Evolutionary conservation across 805 yeast genomes (phyloP).

Genomic region (Candida qinlingensis): DNA sequence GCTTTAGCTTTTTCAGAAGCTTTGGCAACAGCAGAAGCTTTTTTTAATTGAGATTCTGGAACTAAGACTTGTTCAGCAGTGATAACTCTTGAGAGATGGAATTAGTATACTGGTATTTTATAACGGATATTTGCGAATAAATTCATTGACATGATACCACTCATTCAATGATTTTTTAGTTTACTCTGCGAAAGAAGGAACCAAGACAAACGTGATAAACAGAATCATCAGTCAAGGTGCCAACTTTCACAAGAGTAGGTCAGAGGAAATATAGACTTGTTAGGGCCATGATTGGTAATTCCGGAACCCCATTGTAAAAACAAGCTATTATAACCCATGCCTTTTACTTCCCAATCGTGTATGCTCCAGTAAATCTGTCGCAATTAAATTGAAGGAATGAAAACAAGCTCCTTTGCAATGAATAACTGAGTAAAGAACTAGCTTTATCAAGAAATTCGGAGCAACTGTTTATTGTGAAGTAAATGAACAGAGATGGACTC

Average conservation of each 20-base stretch:
- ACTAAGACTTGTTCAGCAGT: slow-evolving; percentile 37
- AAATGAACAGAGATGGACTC: neutral
- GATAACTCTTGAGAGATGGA: slow-evolving; percentile 23
- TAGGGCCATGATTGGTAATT: slow-evolving; percentile 15
- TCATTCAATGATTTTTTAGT: slow-evolving; percentile 14
- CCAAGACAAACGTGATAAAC: neutral
- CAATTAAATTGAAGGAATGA: slow-evolving; percentile 4
- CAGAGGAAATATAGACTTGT: slow-evolving; percentile 25
- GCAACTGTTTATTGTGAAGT: neutral
- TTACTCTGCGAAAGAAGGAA: slow-evolving; percentile 4
- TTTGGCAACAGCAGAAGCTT: slow-evolving; percentile 74
- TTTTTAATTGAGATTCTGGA: slow-evolving; percentile 86
- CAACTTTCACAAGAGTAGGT: slow-evolving; percentile 9
- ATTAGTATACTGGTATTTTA: slow-evolving; percentile 3
- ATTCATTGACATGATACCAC: slow-evolving; percentile 28
- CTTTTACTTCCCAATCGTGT: slow-evolving; percentile 16
- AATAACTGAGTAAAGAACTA: slow-evolving; percentile 15
- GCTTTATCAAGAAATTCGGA: slow-evolving; percentile 16
- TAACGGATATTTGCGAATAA: neutral
- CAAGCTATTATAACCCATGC: slow-evolving; percentile 25
- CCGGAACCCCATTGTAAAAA: slow-evolving; percentile 5
- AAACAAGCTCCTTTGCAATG: neutral
- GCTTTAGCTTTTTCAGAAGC: slow-evolving; percentile 73
- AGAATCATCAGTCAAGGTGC: neutral
- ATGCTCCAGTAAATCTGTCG: neutral